Conservation (phyloP, 139 green algal genomes). For the Micractinium conductrix region DNA sequence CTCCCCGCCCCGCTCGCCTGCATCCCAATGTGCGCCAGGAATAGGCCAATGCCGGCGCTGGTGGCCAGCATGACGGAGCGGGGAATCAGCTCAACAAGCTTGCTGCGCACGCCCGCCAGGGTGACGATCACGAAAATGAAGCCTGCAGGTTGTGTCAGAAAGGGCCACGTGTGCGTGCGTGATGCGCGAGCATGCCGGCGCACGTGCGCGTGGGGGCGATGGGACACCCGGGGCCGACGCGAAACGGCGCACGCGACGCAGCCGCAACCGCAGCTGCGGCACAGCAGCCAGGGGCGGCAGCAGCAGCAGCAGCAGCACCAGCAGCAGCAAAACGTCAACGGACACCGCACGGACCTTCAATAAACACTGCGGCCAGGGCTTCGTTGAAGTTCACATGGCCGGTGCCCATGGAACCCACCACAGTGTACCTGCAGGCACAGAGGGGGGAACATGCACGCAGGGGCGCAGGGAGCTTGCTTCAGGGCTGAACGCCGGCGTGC, state of each 20-base stretch:
- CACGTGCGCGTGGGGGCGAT: no score
- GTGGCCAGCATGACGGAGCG: slow-evolving; percentile 74
- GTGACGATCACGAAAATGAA: slow-evolving; percentile 72
- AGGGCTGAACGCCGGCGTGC: not conserved
- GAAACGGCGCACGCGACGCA: no score
- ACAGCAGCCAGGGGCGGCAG: no score
- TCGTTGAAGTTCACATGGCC: slow-evolving; percentile 54
- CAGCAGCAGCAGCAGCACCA: no score
- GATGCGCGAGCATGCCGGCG: no score
- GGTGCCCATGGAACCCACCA: slow-evolving; percentile 70
- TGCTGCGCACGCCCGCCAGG: slow-evolving; percentile 62
- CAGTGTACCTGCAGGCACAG: slow-evolving; percentile 59
- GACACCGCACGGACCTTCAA: no score
- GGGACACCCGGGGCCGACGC: no score
- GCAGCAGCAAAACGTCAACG: no score
- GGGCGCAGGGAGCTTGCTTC: not conserved
- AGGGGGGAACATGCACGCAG: no score
- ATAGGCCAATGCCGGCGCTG: slow-evolving; percentile 75
- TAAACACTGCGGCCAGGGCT: slow-evolving; percentile 62
- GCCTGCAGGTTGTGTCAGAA: not conserved
- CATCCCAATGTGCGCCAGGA: slow-evolving; percentile 79
- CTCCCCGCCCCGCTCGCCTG: slow-evolving; percentile 56
- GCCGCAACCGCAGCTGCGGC: no score
- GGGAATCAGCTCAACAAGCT: slow-evolving; percentile 70
- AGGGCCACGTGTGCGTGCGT: no score